Evolutionary conservation across 257 asterid species (phyloP), one percentile per base, ranked within the genome.

Genomic region (Nicotiana otophora): DNA sequence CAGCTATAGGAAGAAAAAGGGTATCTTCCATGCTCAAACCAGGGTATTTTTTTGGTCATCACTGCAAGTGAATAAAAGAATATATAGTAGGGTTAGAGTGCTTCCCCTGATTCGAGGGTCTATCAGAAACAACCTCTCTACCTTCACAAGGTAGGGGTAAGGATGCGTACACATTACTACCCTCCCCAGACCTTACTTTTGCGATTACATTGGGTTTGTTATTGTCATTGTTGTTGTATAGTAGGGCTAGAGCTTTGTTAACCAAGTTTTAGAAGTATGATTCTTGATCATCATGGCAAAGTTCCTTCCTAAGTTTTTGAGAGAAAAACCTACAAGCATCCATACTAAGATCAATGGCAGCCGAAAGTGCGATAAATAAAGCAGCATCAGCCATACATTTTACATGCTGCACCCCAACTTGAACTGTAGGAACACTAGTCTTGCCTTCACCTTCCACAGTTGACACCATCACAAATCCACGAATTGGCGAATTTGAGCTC

Each of bases 361-460:
- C 98, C 2, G 97, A 84, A 3, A 95, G 94, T 5, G 97, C 98
- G 2, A 94, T 87, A 46, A 93, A 94, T 0, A 93, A 82, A 4
- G 98, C 98, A 0, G 96, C 98, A 23, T 95, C 98, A 0, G 95
- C 94, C 93, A 90, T 91, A 87, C 97, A 94, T 1, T 93, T 87
- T 3, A 95, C 98, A 36, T 95, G 98, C 76, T 86, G 82, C 82
- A 89, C 95, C 62, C 96, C 98, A 0, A 94, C 98, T 81, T 94
- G 90, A 26, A 95, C 96, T 57, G 5, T 84, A 0, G 98, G 98
- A 15, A 86, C 88, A 34, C 98, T 91, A 65, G 65, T 82, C 67
- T 88, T 94, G 7, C 97, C 97, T 77, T 93, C 98, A 0, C 97
- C 98, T 80, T 89, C 98, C 11, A 95, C 95, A 39, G 91, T 90